phyloP scores from a whole-genome alignment of 2,329 filamentous ascomycete genomes.

The Canariomyces notabilis region DNA sequence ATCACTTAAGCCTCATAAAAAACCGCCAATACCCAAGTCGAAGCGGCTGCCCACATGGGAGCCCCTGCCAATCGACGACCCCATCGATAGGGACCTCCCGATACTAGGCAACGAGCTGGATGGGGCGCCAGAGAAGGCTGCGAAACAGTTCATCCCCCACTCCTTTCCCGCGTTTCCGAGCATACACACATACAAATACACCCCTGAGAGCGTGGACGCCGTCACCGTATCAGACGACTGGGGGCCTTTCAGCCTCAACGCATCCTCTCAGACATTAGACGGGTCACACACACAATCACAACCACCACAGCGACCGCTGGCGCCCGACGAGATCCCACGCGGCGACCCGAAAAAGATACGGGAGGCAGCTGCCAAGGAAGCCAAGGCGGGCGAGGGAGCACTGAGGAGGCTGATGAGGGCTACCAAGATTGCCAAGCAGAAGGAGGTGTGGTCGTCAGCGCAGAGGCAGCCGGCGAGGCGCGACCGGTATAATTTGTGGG shows the following conservation, averaged over 20 bases:
- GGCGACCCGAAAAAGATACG: constrained; percentile 54
- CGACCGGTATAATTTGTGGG: constrained; percentile 56
- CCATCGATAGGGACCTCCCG: constrained; percentile 37
- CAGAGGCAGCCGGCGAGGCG: constrained; percentile 48
- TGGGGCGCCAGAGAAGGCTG: constrained; percentile 51
- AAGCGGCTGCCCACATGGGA: constrained; percentile 36
- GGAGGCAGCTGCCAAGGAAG: constrained; percentile 54
- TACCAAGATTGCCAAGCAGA: constrained; percentile 60
- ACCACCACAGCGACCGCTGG: constrained; percentile 20
- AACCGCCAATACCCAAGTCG: constrained; percentile 43
- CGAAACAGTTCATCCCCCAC: constrained; percentile 51
- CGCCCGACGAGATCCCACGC: constrained; percentile 37
- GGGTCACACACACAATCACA: constrained; percentile 12
- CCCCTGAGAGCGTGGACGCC: constrained; percentile 40
- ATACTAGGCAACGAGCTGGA: constrained; percentile 52
- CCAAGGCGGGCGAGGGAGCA: constrained; percentile 58
- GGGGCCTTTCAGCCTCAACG: constrained; percentile 21
- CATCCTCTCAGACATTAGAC: constrained; percentile 17
- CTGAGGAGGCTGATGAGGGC: constrained; percentile 55
- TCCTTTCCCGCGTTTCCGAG: constrained; percentile 59
- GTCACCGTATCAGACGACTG: constrained; percentile 31
- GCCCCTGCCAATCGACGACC: constrained; percentile 31
- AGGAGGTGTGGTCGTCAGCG: constrained; percentile 55
- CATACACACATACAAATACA: constrained; percentile 59
- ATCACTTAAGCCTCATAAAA: constrained; percentile 52